Evolutionary conservation across 768 basidiomycete species (phyloP), one percentile per base, ranked within the genome.

Genomic region (Lentinula edodes): DNA sequence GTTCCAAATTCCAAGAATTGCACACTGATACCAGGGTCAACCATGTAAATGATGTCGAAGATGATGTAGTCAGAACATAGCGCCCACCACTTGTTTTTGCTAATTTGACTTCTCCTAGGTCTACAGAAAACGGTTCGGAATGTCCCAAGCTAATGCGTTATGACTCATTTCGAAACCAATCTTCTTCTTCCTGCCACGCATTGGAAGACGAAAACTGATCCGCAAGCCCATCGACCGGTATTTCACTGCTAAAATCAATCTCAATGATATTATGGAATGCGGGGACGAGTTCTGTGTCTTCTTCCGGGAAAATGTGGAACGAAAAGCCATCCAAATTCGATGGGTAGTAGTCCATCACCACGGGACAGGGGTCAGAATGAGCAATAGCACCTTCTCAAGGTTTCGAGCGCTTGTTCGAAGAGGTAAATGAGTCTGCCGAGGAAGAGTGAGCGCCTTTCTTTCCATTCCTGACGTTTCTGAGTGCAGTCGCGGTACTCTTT

Each of bases 1-100:
- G 62, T 52, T 75, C 71, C 20, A 79, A 58, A 16, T 64, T 69
- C 35, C 75, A 71, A 10, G 66, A 38, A 34, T 59, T 65, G 34
- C 80, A 68, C 13, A 66, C 61, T 12, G 85, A 83, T 52, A 84
- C 66, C 16, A 81, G 74, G 43, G 80, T 70, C 16, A 82, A 62
- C 81, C 83, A 84, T 15, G n/a, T n/a, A n/a, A 61, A 60, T 60
- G 50, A 38, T 58, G 64, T 32, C 62, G 61, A 54, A n/a, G n/a
- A n/a, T n/a, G n/a, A n/a, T n/a, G n/a, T n/a, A 65, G 51, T 61
- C 13, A 5, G 71, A 73, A 28, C 69, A 45, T 64, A 39, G 64
- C 74, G 61, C 68, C 68, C 58, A 67, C 62, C 63, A 69, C n/a
- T n/a, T n/a, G 75, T 46, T 41, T 63, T 64, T 36, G 66, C 55